phyloP scores from a whole-genome alignment of 192 early-diverging fungal genomes.

The Entomortierella parvispora region DNA sequence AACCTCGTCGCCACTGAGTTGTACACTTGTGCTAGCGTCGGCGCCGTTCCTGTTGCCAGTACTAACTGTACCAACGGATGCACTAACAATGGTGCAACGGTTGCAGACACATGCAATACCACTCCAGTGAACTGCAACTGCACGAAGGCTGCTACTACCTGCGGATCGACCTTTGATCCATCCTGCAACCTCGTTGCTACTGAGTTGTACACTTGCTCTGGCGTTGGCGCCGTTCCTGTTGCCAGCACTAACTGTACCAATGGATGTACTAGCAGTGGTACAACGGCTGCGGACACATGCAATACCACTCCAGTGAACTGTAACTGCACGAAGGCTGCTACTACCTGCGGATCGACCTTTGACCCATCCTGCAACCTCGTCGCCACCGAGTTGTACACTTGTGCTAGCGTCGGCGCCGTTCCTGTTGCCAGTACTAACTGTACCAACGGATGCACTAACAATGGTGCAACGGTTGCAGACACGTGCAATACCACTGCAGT shows the following conservation, averaged over 20 bases:
- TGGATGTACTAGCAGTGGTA: neutral
- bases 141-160: neutral
- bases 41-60: neutral
- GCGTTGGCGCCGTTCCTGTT: neutral
- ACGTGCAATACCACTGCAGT: neutral
- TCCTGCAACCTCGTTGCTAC: neutral
- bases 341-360: conserved; percentile 1
- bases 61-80: neutral
- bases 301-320: neutral
- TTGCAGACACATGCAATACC: too few species aligned
- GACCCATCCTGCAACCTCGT: neutral
- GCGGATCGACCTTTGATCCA: neutral
- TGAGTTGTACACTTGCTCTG: neutral
- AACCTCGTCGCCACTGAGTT: neutral
- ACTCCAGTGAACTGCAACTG: too few species aligned
- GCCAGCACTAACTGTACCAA: neutral
- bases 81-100: too few species aligned
- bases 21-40: neutral
- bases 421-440: neutral
- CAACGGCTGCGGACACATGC: neutral
- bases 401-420: neutral
- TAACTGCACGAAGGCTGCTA: neutral
- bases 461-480: neutral
- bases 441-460: neutral
- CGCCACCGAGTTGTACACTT: conserved; percentile 4